A percentile compares a stretch with the other conserved stretches of the same genome.
These are phyloP conservation scores for Orychophragmus violaceus DNA, from an alignment of 345 rosid genomes.

Conservation along the genomic window DNA sequence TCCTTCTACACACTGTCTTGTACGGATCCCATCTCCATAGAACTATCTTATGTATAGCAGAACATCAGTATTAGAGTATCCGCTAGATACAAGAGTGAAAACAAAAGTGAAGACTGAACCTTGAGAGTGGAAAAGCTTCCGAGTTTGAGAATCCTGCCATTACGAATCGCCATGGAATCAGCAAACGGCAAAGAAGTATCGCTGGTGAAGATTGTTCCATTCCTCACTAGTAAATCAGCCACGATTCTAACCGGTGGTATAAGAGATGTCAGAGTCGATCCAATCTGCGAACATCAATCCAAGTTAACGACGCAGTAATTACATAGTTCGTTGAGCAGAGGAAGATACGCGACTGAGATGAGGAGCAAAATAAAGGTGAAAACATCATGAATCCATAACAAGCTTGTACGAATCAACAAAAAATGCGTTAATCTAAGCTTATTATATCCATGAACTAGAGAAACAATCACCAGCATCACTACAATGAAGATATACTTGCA, in stretches of 20 bases:
- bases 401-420: too few relatives aligned
- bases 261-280: constrained; percentile 36
- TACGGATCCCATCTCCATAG: too few relatives aligned
- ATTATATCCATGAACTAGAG: too few relatives aligned
- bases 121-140: constrained; percentile 61
- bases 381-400: too few relatives aligned
- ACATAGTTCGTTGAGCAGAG: constrained; percentile 34
- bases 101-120: constrained; percentile 34
- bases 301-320: neutral
- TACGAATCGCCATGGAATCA: constrained; percentile 69
- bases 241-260: constrained; percentile 21
- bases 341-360: constrained; percentile 34
- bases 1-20: neutral
- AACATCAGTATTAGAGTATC: too few relatives aligned
- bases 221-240: constrained; percentile 61
- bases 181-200: constrained; percentile 56
- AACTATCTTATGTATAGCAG: too few relatives aligned
- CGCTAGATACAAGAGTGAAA: neutral
- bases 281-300: constrained; percentile 36
- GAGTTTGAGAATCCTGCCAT: constrained; percentile 64
- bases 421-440: too few relatives aligned
- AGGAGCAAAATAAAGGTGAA: too few relatives aligned
- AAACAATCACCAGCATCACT: too few relatives aligned
- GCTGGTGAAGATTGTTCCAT: constrained; percentile 77
- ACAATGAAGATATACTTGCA: too few relatives aligned